A percentile compares a stretch with the other conserved stretches of the same genome.
phyloP scores from a whole-genome alignment of 2,329 filamentous ascomycete genomes.

The Cordyceps farinosa region DNA sequence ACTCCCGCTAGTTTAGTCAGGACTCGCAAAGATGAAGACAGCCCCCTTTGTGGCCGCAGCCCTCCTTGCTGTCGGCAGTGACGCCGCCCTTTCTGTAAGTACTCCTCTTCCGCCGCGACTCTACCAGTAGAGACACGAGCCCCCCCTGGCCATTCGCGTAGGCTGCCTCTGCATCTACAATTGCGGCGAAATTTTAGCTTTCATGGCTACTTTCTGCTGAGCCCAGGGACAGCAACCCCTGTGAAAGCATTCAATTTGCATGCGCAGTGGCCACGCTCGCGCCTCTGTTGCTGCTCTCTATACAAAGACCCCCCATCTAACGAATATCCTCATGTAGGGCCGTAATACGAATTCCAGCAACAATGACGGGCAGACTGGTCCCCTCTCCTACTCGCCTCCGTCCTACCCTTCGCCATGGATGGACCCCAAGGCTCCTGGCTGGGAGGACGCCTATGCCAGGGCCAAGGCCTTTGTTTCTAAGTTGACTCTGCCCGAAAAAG shows the following conservation, averaged over 20 bases:
- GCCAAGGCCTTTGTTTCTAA: slow-evolving; percentile 78
- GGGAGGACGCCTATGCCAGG: slow-evolving; percentile 71
- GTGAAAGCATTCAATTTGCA: neutral
- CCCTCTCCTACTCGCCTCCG: slow-evolving; percentile 48
- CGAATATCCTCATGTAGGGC: slow-evolving; percentile 21
- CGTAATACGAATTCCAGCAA: slow-evolving; percentile 17
- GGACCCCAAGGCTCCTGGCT: slow-evolving; percentile 65
- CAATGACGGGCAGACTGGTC: neutral
- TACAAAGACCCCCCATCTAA: neutral
- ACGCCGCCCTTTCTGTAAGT: slow-evolving; percentile 24
- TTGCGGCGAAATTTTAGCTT: neutral
- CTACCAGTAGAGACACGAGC: neutral
- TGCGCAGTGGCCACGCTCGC: neutral
- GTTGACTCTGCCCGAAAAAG: slow-evolving; percentile 81
- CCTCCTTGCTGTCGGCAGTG: slow-evolving; percentile 29
- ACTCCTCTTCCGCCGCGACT: slow-evolving; percentile 9
- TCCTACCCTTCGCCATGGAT: slow-evolving; percentile 88
- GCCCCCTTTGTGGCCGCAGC: slow-evolving; percentile 30
- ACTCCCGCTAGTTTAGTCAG: slow-evolving; percentile 7
- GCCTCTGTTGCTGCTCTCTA: neutral
- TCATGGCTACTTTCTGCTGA: neutral
- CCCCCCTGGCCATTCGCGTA: neutral
- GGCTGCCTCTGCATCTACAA: neutral
- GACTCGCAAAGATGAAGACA: slow-evolving; percentile 32
- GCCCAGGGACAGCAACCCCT: neutral